Base-by-base conservation (phyloP, 169 alveolate genomes). In the Neospora caninum region DNA sequence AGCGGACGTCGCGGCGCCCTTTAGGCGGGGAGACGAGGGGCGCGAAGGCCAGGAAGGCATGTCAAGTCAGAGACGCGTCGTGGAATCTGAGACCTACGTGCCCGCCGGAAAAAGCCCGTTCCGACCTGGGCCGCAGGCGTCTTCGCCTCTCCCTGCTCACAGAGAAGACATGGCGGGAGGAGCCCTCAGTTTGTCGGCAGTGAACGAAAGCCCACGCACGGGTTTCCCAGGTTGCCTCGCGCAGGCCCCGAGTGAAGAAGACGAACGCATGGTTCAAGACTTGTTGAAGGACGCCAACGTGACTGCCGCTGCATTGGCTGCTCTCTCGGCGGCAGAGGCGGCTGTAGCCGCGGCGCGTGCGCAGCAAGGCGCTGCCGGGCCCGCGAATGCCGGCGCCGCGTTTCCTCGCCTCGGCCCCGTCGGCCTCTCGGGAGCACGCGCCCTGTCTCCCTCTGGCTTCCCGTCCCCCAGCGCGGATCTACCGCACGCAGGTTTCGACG, bases 271-370 rank as follows among this genome's bases (percentile, higher is more conserved):
- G 67, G 64, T 82, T 22, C 89, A 29, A 82, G 38, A 82, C 22
- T 67, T 82, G 69, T 42, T 82, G 67, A 82, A 82, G 41, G 64
- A 82, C 38, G 67, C 67, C 41, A 43, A 82, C 64, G 41, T 82
- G 25, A 82, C 89, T 20, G 69, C 53, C n/a, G 89, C 89, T 0
- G 89, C 89, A 0, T 27, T 82, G n/a, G 89, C 89, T 4, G 89
- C 89, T 36, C 89, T 82, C 13, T 38, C 89, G 0, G 89, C 89
- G 25, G 89, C 89, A 22, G 89, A 38, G 25, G 89, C 64, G 64
- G 89, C 89, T 9, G 89, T 36, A 22, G 89, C 89, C 13, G 67
- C 89, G 13, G 89, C 89, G 43, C 84, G 84, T 43, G 84, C 84
- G 27, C 45, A 43, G 89, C 16, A 6, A 2, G 64, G 67, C 43